phyloP scores from a whole-genome alignment of 75 land plant species.

The Chamaecyparis obtusa region DNA sequence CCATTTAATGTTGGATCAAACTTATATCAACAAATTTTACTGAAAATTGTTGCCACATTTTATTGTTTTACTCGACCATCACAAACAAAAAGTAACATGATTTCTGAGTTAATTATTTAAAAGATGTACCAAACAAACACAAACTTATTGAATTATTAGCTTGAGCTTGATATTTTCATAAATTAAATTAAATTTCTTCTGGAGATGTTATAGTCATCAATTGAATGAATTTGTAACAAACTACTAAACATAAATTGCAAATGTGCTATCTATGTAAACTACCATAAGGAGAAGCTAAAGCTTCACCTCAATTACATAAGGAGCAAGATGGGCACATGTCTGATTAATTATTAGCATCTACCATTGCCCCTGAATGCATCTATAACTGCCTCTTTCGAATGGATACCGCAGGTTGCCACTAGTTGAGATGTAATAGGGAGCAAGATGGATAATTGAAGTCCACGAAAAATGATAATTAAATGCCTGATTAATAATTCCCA shows the following conservation, averaged over 20 bases:
- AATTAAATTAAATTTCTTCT: too few species aligned
- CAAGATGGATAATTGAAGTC: background rate
- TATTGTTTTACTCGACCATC: too few species aligned
- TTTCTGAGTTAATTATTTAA: too few species aligned
- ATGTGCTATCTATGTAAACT: background rate
- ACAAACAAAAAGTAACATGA: background rate
- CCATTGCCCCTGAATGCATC: slow-evolving; percentile 34
- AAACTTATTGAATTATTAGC: background rate
- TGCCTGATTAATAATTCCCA: background rate
- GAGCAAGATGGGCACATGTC: background rate
- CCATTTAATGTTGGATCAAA: too few species aligned
- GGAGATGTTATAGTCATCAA: background rate
- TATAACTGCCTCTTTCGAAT: slow-evolving; percentile 67
- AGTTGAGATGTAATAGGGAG: slow-evolving; percentile 35
- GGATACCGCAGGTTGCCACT: slow-evolving; percentile 68
- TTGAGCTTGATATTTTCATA: background rate
- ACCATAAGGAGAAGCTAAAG: background rate
- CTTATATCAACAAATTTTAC: too few species aligned
- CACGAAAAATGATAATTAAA: background rate
- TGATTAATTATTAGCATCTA: background rate
- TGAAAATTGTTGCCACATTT: too few species aligned
- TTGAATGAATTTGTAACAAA: background rate
- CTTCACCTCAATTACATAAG: background rate
- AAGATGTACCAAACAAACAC: background rate
- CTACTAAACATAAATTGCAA: background rate